phyloP scores from a whole-genome alignment of 1,284 basidiomycete species.

The Ustilago cynodontis region DNA sequence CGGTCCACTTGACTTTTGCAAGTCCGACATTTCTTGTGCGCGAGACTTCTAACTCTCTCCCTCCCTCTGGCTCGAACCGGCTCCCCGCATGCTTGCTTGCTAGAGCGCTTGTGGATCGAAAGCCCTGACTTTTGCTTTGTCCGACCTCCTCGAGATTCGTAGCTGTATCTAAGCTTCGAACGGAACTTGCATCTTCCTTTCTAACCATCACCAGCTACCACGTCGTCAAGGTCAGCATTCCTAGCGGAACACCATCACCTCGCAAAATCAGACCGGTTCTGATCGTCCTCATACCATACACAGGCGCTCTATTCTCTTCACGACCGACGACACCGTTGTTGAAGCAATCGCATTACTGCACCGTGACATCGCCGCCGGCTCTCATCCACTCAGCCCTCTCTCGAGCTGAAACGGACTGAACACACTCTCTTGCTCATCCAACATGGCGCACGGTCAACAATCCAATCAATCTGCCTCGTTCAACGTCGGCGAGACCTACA shows the following conservation, averaged over 20 bases:
- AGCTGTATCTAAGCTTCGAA: not conserved
- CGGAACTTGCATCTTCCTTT: not conserved
- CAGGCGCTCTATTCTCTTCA: not conserved
- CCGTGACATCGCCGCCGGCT: no score
- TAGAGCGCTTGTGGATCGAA: no score
- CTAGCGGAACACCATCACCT: not conserved
- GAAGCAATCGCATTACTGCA: no score
- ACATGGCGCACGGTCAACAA: constrained; percentile 44
- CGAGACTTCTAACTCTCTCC: constrained; percentile 1
- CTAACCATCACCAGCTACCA: not conserved
- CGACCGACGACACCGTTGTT: not conserved
- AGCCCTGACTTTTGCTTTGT: not conserved
- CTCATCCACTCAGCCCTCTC: no score
- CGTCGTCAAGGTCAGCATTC: not conserved
- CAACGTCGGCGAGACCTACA: constrained; percentile 63
- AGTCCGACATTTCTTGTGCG: constrained; percentile 1
- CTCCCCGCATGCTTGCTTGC: not conserved
- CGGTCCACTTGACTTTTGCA: not conserved
- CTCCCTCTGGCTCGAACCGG: not conserved
- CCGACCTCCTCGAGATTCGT: not conserved
- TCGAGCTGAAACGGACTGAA: not conserved
- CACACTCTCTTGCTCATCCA: not conserved
- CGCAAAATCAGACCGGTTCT: not conserved
- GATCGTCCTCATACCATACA: not conserved
- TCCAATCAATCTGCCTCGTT: constrained; percentile 41